Conservation (phyloP, 345 rosid species). For the Populus pruinosa region DNA sequence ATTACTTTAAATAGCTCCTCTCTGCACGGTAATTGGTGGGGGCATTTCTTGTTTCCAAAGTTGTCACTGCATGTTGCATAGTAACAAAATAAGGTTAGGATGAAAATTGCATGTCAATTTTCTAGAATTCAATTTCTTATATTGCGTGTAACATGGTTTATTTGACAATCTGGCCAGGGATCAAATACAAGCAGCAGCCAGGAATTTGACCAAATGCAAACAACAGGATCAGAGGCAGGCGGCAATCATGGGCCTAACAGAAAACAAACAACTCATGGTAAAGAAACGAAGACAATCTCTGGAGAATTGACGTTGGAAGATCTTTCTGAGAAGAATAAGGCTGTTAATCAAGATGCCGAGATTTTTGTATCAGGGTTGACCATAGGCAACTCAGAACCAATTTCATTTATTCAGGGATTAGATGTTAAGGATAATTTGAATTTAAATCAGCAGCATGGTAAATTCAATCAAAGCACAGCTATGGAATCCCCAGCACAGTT, state of each 20-base stretch:
- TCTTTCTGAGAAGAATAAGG: constrained; percentile 17
- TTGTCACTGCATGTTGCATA: neutral
- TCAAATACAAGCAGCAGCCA: constrained; percentile 15
- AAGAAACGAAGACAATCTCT: constrained; percentile 14
- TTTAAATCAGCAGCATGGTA: constrained; percentile 4
- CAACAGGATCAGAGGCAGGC: constrained; percentile 13
- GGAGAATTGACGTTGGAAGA: constrained; percentile 24
- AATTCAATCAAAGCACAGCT: constrained; percentile 13
- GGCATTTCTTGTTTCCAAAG: neutral
- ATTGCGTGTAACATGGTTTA: constrained; percentile 13
- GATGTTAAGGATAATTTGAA: constrained; percentile 17
- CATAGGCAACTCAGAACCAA: constrained; percentile 2
- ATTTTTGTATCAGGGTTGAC: constrained; percentile 1
- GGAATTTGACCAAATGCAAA: constrained; percentile 27
- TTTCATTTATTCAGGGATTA: constrained; percentile 12
- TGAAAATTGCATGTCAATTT: neutral
- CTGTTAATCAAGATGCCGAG: constrained; percentile 9
- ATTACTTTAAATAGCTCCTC: neutral
- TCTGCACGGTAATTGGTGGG: neutral
- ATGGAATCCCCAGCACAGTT: neutral
- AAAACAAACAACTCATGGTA: constrained; percentile 11
- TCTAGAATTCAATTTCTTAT: neutral
- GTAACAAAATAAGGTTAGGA: neutral
- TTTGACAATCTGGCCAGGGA: constrained; percentile 29
- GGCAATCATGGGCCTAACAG: constrained; percentile 18